A percentile compares a stretch with the other conserved stretches of the same genome.
Conservation (phyloP, 1,284 basidiomycete species). For the Farysia itapuensis region DNA sequence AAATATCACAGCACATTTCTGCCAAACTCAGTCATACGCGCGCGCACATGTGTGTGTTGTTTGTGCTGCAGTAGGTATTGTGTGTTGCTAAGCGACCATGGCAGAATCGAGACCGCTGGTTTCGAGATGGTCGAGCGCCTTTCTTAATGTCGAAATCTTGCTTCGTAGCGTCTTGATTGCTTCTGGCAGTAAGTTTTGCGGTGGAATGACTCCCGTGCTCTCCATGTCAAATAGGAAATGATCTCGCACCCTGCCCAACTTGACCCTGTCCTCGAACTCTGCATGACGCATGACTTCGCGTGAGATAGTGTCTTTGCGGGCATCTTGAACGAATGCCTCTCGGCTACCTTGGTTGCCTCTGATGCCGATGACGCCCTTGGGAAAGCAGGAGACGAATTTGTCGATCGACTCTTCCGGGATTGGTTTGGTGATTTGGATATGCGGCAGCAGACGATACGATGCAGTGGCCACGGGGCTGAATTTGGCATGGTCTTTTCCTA, state of each 20-base stretch:
- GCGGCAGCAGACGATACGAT: conserved; percentile 87
- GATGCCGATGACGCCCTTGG: conserved; percentile 81
- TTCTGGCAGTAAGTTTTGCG: conserved; percentile 80
- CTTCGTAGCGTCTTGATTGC: conserved; percentile 78
- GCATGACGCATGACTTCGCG: conserved; percentile 88
- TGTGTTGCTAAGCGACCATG: conserved; percentile 7
- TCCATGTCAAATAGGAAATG: conserved; percentile 92
- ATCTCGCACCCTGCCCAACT: conserved; percentile 83
- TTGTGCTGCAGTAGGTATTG: too few species aligned
- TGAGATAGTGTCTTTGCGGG: conserved; percentile 84
- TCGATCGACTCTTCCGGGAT: conserved; percentile 67
- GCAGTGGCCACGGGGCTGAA: conserved; percentile 81
- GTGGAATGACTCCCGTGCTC: conserved; percentile 82
- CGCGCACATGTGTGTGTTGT: too few species aligned
- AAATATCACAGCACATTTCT: too few species aligned
- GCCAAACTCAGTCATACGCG: neutral
- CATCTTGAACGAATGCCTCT: conserved; percentile 69
- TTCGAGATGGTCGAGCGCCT: conserved; percentile 46
- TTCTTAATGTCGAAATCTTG: conserved; percentile 67
- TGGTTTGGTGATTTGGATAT: conserved; percentile 77
- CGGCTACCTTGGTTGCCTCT: conserved; percentile 65
- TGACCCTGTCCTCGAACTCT: conserved; percentile 83
- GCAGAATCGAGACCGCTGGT: conserved; percentile 23
- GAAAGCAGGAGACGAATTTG: conserved; percentile 86
- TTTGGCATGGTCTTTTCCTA: conserved; percentile 96